phyloP scores from a whole-genome alignment of 768 basidiomycete species.

The Phylloporus arenicola region DNA sequence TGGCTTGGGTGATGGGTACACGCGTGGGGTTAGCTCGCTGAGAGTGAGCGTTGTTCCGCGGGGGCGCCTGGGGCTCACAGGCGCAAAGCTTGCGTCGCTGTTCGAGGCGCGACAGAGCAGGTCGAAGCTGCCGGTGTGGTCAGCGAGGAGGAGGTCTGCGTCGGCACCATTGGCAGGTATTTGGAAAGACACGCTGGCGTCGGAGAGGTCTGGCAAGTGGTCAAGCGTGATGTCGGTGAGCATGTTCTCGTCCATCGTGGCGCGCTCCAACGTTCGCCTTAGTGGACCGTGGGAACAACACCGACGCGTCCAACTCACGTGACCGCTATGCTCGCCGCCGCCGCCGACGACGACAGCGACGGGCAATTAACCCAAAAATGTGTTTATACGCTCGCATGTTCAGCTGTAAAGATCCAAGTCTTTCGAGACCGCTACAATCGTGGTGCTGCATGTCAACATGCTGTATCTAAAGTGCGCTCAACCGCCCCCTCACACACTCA shows the following conservation, averaged over 20 bases:
- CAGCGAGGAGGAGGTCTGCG: constrained; percentile 34
- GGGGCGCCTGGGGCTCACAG: constrained; percentile 24
- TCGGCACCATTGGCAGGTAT: constrained; percentile 38
- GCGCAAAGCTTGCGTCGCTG: constrained; percentile 36
- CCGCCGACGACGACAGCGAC: neutral
- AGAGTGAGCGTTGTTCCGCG: constrained; percentile 33
- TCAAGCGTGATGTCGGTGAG: constrained; percentile 43
- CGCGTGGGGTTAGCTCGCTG: constrained; percentile 39
- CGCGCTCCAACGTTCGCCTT: constrained; percentile 4
- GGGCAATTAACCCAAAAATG: neutral
- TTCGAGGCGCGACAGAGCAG: constrained; percentile 31
- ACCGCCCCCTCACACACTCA: neutral
- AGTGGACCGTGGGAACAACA: constrained; percentile 18
- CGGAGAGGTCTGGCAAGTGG: constrained; percentile 52
- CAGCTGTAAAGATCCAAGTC: neutral
- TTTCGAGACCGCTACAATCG: neutral
- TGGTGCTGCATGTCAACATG: constrained; percentile 7
- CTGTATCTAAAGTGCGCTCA: constrained; percentile 7
- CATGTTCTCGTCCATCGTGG: constrained; percentile 17
- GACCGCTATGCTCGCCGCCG: constrained; percentile 2
- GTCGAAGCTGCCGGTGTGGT: constrained; percentile 37
- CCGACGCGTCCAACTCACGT: constrained; percentile 29
- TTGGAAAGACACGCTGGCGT: constrained; percentile 40
- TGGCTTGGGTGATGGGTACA: constrained; percentile 6
- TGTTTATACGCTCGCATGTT: neutral